A percentile compares a stretch with the other conserved stretches of the same genome.
phyloP scores from a whole-genome alignment of 306 rosid species.

The Pterocarpus macrocarpus region DNA sequence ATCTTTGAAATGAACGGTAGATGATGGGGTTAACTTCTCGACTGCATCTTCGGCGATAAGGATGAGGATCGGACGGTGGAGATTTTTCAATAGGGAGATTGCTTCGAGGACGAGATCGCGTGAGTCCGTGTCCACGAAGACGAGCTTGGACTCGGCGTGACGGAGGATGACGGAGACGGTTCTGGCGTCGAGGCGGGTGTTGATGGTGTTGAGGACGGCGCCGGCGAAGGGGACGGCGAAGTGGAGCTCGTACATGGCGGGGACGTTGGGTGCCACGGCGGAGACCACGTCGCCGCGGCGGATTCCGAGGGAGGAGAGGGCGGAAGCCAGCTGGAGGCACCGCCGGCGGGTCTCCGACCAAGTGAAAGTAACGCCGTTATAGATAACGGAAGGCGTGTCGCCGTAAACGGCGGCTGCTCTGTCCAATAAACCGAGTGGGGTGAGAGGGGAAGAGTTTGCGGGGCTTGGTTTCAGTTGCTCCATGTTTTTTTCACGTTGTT shows the following conservation, averaged over 20 bases:
- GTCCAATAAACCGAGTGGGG: conserved; percentile 65
- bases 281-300: conserved; percentile 64
- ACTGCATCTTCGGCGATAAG: conserved; percentile 52
- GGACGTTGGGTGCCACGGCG: conserved; percentile 72
- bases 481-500: conserved; percentile 37
- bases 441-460: conserved; percentile 63
- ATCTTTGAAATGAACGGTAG: conserved; percentile 26
- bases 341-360: conserved; percentile 67
- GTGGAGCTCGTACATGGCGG: conserved; percentile 84
- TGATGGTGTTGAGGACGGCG: conserved; percentile 69
- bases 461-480: conserved; percentile 55
- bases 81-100: conserved; percentile 39
- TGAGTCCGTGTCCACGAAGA: conserved; percentile 62
- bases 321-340: conserved; percentile 67
- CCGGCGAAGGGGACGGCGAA: conserved; percentile 85
- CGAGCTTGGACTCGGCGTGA: conserved; percentile 66
- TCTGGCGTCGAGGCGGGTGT: conserved; percentile 74
- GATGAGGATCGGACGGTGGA: conserved; percentile 51
- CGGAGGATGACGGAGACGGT: conserved; percentile 62
- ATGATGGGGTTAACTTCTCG: background rate
- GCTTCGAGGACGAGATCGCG: conserved; percentile 53
- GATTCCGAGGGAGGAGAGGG: conserved; percentile 63
- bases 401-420: conserved; percentile 65
- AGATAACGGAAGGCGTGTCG: conserved; percentile 57
- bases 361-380: conserved; percentile 57